Conservation (phyloP, 2,329 filamentous ascomycete genomes). For the Davidsoniella neocaledoniae region DNA sequence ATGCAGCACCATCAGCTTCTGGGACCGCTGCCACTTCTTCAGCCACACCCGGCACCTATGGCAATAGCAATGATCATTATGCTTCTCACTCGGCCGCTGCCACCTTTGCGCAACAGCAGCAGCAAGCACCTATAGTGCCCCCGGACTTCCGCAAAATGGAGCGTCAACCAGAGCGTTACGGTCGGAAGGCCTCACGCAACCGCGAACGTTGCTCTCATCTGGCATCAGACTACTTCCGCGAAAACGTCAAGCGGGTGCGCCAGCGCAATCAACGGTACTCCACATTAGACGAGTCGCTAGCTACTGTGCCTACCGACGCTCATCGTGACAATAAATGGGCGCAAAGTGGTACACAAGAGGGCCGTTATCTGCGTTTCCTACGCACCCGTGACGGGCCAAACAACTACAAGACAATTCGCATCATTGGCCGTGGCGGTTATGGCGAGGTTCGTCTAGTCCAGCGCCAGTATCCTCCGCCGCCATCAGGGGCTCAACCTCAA, state of each 20-base stretch:
- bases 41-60: not conserved
- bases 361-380: slow-evolving; percentile 55
- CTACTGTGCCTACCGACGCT: not conserved
- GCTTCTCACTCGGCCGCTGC: not conserved
- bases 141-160: slow-evolving; percentile 10
- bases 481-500: slow-evolving; percentile 42
- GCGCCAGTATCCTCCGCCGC: slow-evolving; percentile 30
- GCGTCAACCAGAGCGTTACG: slow-evolving; percentile 9
- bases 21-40: not conserved
- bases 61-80: not conserved
- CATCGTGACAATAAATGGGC: slow-evolving; percentile 9
- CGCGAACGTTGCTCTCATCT: slow-evolving; percentile 11
- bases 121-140: not conserved
- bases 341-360: slow-evolving; percentile 26
- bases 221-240: slow-evolving; percentile 10
- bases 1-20: not conserved
- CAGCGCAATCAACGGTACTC: slow-evolving; percentile 11
- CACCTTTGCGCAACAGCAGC: not conserved
- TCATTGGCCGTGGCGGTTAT: slow-evolving; percentile 67
- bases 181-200: slow-evolving; percentile 10
- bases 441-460: slow-evolving; percentile 65
- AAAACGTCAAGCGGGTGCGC: slow-evolving; percentile 11
- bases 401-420: slow-evolving; percentile 60
- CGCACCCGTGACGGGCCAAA: slow-evolving; percentile 52
- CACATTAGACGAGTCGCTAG: slow-evolving; percentile 6